Percentiles rank a stretch among this genome's conserved stretches.
phyloP scores from a whole-genome alignment of 306 rosid species.

The Quercus berberidifolia region DNA sequence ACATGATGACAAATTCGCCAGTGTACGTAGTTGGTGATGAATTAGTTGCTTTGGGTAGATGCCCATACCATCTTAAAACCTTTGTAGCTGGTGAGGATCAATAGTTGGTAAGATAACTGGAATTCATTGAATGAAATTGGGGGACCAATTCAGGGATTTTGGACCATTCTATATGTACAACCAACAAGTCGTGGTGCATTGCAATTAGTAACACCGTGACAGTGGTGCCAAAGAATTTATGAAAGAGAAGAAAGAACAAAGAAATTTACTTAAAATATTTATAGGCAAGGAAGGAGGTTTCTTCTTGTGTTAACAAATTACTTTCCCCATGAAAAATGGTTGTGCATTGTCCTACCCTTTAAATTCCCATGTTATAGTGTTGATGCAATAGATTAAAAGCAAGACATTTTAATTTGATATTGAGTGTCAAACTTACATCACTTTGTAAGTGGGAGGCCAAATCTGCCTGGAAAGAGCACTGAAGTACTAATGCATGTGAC shows the following conservation, averaged over 20 bases:
- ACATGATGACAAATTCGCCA: neutral
- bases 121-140: conserved; percentile 1
- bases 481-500: too few species aligned
- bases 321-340: too few species aligned
- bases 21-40: neutral
- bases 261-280: neutral
- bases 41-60: neutral
- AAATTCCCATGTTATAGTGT: too few species aligned
- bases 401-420: too few species aligned
- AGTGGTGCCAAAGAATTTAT: neutral
- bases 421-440: too few species aligned
- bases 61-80: neutral
- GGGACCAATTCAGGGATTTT: neutral
- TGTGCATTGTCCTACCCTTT: too few species aligned
- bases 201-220: neutral
- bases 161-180: neutral
- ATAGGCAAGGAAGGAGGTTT: neutral
- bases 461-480: too few species aligned
- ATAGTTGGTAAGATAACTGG: neutral
- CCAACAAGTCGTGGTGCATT: neutral
- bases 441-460: too few species aligned
- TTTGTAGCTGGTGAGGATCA: neutral
- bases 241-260: neutral
- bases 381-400: too few species aligned
- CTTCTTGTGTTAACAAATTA: too few species aligned